These are phyloP conservation scores for Mesembryanthemum crystallinum DNA, from an alignment of 148 eudicot genomes.

Conservation along the genomic window DNA sequence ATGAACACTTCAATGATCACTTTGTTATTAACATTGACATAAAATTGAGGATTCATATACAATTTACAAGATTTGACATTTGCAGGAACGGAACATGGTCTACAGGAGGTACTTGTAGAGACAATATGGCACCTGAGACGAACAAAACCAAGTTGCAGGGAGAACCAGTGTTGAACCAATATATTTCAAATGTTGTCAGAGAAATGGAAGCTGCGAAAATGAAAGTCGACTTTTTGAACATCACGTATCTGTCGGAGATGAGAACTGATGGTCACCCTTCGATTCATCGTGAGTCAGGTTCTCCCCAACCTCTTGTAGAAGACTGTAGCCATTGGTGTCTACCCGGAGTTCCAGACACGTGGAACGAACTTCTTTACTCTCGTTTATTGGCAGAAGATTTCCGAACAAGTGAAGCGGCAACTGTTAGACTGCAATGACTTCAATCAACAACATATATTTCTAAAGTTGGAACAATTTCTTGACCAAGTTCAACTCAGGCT, in stretches of 20 bases:
- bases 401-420: slow-evolving; percentile 26
- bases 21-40: slow-evolving; percentile 1
- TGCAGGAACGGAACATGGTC: slow-evolving; percentile 69
- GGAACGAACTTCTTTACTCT: slow-evolving; percentile 71
- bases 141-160: slow-evolving; percentile 36
- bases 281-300: slow-evolving; percentile 58
- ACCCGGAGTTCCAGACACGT: slow-evolving; percentile 79
- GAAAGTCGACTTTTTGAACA: slow-evolving; percentile 38
- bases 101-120: slow-evolving; percentile 54
- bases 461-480: background rate
- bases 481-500: slow-evolving; percentile 16
- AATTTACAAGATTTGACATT: slow-evolving; percentile 8
- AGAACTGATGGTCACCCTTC: slow-evolving; percentile 64
- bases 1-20: too few relatives aligned
- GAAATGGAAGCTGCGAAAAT: slow-evolving; percentile 37
- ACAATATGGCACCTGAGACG: slow-evolving; percentile 47
- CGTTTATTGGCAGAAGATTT: slow-evolving; percentile 43
- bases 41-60: background rate
- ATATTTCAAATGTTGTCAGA: slow-evolving; percentile 35
- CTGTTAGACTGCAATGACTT: background rate
- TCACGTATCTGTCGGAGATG: slow-evolving; percentile 52
- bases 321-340: slow-evolving; percentile 91
- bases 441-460: background rate
- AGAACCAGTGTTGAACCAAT: slow-evolving; percentile 41
- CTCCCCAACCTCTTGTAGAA: slow-evolving; percentile 41